Evolutionary conservation across 352 stramenopile species (phyloP).

Genomic region (Pythium phragmiticola): DNA sequence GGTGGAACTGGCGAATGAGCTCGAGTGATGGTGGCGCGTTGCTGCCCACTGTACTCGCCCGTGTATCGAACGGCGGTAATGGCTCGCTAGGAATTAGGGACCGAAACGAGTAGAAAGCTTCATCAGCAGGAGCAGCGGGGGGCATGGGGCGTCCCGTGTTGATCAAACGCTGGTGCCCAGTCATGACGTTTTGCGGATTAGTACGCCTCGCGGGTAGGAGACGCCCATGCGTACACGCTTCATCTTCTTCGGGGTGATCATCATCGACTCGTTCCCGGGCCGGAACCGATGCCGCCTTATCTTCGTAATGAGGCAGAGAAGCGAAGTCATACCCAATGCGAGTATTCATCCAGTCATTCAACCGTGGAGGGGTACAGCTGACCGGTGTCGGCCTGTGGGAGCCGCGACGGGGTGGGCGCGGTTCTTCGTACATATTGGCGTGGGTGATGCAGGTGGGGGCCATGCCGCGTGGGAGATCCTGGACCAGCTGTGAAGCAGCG

Average conservation of each 20-base stretch:
- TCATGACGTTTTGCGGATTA: not conserved
- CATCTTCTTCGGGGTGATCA: not conserved
- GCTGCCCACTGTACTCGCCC: not conserved
- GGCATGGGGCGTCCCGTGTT: not conserved
- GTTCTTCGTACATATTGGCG: constrained; percentile 33
- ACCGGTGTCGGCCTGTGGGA: constrained; percentile 26
- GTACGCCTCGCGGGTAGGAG: not conserved
- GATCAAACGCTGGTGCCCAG: not conserved
- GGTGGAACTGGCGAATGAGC: constrained; percentile 4
- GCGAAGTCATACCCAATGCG: not conserved
- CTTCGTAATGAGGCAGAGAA: not conserved
- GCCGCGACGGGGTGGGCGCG: constrained; percentile 30
- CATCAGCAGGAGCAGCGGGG: not conserved
- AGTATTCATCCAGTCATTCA: constrained; percentile 1
- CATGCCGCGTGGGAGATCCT: constrained; percentile 1
- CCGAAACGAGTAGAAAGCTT: not conserved
- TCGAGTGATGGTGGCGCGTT: constrained; percentile 15
- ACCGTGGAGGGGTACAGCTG: not conserved
- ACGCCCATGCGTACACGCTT: not conserved
- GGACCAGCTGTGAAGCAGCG: not conserved
- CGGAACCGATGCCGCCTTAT: not conserved
- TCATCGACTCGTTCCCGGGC: not conserved
- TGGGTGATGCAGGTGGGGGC: constrained; percentile 7
- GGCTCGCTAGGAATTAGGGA: not conserved
- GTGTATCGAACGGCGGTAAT: not conserved